Percentiles rank a stretch among this genome's conserved stretches.
These are phyloP conservation scores for Austroboletus novae-zelandiae DNA, from an alignment of 1,284 basidiomycete genomes.

Conservation along the genomic window DNA sequence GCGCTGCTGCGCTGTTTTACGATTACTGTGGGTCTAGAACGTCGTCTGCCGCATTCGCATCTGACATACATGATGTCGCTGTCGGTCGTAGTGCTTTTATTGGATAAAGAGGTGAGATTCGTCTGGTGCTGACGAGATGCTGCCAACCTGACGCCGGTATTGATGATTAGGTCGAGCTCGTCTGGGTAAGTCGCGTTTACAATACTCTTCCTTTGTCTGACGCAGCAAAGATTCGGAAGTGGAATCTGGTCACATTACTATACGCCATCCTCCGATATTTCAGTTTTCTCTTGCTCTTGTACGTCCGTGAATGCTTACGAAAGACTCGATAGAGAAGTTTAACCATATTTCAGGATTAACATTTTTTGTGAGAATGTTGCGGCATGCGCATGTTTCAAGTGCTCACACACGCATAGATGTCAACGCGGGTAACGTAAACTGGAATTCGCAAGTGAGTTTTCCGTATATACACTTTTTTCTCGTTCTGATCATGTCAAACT, in stretches of 20 bases:
- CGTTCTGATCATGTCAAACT: not conserved
- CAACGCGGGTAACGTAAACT: conserved; percentile 1
- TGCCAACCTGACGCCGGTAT: not conserved
- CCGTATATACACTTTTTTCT: not conserved
- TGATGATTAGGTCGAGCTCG: conserved; percentile 15
- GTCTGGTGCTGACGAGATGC: not conserved
- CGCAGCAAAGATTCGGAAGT: conserved; percentile 8
- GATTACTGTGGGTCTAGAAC: conserved; percentile 15
- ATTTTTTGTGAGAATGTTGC: conserved; percentile 10
- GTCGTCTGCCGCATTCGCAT: not conserved
- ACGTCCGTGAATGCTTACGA: not conserved
- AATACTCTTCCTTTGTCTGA: not conserved
- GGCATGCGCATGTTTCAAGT: not conserved
- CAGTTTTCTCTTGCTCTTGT: conserved; percentile 14
- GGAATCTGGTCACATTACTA: conserved; percentile 18
- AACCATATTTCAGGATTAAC: conserved; percentile 7
- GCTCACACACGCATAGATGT: conserved; percentile 8
- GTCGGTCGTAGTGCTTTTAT: conserved; percentile 8
- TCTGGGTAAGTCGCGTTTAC: conserved; percentile 10
- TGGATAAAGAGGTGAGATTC: conserved; percentile 12
- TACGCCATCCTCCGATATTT: conserved; percentile 23
- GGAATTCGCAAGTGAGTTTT: conserved; percentile 12
- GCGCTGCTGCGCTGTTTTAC: conserved; percentile 13
- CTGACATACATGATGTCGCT: not conserved
- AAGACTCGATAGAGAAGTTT: not conserved